These are phyloP conservation scores for Huntiella abstrusa DNA, from an alignment of 2,329 filamentous ascomycete genomes.

Conservation along the genomic window DNA sequence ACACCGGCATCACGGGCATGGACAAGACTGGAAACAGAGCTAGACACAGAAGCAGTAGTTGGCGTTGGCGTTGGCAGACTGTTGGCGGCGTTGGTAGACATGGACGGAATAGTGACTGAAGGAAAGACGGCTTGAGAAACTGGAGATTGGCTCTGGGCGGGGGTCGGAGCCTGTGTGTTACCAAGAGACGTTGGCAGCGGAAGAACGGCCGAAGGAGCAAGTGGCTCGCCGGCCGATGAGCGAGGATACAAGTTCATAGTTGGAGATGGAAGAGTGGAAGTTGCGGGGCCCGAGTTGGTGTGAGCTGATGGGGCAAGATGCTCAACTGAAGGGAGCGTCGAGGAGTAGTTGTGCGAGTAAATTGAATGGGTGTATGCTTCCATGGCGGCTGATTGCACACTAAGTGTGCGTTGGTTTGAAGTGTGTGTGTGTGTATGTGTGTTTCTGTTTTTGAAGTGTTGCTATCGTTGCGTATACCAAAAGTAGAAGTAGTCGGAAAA, in stretches of 20 bases:
- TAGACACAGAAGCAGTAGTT: constrained; percentile 1
- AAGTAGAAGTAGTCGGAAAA: constrained; percentile 2
- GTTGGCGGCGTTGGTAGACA: neutral
- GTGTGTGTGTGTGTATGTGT: neutral
- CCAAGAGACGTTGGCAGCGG: neutral
- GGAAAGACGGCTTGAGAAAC: constrained; percentile 3
- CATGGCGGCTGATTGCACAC: neutral
- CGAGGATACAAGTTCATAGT: constrained; percentile 7
- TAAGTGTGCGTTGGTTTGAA: too few relatives aligned
- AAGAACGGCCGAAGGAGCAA: neutral
- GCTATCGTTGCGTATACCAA: neutral
- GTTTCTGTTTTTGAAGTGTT: neutral
- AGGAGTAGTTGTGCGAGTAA: constrained; percentile 3
- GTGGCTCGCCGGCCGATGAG: neutral
- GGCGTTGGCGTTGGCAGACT: neutral
- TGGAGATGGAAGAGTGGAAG: constrained; percentile 7
- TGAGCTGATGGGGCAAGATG: constrained; percentile 2
- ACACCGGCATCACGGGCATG: constrained; percentile 14
- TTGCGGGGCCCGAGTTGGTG: neutral
- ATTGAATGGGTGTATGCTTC: constrained; percentile 1
- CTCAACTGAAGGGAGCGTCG: constrained; percentile 8
- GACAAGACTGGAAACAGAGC: constrained; percentile 4
- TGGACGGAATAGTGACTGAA: constrained; percentile 2
- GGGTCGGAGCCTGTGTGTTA: neutral
- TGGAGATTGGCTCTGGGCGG: constrained; percentile 4